phyloP scores from a whole-genome alignment of 192 early-diverging fungal genomes.

The Polychytrium aggregatum region DNA sequence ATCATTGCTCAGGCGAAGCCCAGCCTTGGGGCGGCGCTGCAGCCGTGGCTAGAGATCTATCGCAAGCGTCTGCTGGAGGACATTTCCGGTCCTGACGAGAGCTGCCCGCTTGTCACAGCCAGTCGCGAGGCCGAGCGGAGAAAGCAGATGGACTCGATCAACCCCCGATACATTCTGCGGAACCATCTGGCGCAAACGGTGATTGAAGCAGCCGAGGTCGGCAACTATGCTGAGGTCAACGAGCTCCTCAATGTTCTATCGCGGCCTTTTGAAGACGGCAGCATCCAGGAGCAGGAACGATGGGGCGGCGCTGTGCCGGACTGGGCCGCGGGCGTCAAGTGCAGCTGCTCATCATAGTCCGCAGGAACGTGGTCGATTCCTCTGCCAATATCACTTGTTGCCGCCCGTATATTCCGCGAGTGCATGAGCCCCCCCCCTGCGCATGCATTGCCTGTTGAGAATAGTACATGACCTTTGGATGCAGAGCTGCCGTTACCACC shows the following conservation, averaged over 20 bases:
- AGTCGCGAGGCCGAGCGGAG: slow-evolving; percentile 20
- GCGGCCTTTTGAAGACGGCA: slow-evolving; percentile 23
- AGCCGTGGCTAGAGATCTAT: slow-evolving; percentile 48
- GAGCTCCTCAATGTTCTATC: slow-evolving; percentile 18
- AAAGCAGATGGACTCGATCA: slow-evolving; percentile 50
- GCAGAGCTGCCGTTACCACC: too few relatives aligned
- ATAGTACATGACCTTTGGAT: too few relatives aligned
- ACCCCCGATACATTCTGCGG: slow-evolving; percentile 70
- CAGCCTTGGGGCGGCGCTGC: too few relatives aligned
- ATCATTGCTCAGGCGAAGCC: too few relatives aligned
- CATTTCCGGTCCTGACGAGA: slow-evolving; percentile 2
- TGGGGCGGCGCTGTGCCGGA: slow-evolving; percentile 35
- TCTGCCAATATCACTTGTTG: too few relatives aligned
- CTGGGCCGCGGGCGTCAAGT: slow-evolving; percentile 56
- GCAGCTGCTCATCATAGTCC: slow-evolving; percentile 66
- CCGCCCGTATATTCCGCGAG: too few relatives aligned
- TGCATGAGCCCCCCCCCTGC: too few relatives aligned
- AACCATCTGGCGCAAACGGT: slow-evolving; percentile 34
- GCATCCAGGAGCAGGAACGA: slow-evolving; percentile 6
- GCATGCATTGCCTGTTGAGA: too few relatives aligned
- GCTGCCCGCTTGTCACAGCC: too few relatives aligned
- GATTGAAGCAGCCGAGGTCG: slow-evolving; percentile 30
- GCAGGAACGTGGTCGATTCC: too few relatives aligned
- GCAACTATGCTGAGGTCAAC: slow-evolving; percentile 6
- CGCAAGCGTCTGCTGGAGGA: slow-evolving; percentile 39